Conservation (phyloP, 192 early-diverging fungal genomes). For the Coemansia sp. region DNA sequence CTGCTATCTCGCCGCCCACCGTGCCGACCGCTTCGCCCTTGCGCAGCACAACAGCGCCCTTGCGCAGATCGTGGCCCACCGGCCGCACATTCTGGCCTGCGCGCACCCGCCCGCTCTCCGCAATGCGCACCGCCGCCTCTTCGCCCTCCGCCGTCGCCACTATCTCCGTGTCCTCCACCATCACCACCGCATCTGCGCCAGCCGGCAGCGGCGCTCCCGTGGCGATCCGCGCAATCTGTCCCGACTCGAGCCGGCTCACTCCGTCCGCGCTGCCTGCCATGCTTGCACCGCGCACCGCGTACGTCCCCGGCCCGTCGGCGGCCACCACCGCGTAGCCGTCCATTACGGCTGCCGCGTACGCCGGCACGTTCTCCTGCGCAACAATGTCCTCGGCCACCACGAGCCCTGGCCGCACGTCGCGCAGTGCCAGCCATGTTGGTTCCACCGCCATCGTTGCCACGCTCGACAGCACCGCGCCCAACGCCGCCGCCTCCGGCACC, state of each 20-base stretch:
- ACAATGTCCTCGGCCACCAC: constrained; percentile 76
- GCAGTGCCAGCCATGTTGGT: constrained; percentile 11
- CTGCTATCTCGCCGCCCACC: constrained; percentile 82
- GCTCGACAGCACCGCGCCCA: constrained; percentile 55
- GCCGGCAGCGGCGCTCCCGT: constrained; percentile 86
- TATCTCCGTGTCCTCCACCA: constrained; percentile 86
- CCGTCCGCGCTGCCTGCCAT: constrained; percentile 55
- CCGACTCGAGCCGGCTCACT: constrained; percentile 43
- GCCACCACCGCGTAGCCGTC: constrained; percentile 94
- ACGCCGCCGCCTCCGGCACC: constrained; percentile 69
- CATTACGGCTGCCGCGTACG: constrained; percentile 82
- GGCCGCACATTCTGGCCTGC: constrained; percentile 75
- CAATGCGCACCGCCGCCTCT: constrained; percentile 45
- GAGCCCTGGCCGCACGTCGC: constrained; percentile 53
- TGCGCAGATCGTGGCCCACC: constrained; percentile 70
- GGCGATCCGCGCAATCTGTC: constrained; percentile 74
- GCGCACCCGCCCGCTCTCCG: constrained; percentile 6
- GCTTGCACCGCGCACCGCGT: constrained; percentile 63
- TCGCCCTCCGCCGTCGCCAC: constrained; percentile 46
- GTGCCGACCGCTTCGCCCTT: constrained; percentile 62
- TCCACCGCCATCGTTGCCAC: constrained; percentile 21
- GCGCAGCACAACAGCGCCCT: constrained; percentile 63
- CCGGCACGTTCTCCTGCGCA: constrained; percentile 76
- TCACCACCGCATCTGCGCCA: constrained; percentile 88
- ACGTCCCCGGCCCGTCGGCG: constrained; percentile 77